Base-by-base conservation (phyloP, 345 rosid genomes). In the Gossypium turneri region DNA sequence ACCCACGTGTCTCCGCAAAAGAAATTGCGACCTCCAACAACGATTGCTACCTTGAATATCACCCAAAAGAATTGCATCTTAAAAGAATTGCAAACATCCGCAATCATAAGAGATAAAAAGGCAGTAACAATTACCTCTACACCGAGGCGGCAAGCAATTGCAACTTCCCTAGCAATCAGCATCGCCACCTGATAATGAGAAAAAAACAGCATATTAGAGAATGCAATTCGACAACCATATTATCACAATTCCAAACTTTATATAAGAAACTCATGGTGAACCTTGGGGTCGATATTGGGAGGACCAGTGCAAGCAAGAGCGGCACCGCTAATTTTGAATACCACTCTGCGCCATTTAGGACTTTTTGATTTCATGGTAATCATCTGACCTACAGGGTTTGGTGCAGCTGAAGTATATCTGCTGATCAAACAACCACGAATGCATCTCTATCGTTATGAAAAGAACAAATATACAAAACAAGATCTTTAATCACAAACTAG, bases 281-380 rank as follows among this genome's bases (percentile, higher is more conserved):
- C 97, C 98, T 92, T 88, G 4, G 97, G 94, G 72, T 94, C 97
- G 71, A 94, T 86, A 75, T 84, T 86, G 74, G 20, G 27, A 56
- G 60, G 92, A 80, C 90, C 88, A 68, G 84, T 82, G 67, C 92
- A 90, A 67, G 92, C 88, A 83, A 94, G 87, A 41, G 97, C 92
- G 70, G 90, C 88, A 25, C 96, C 98, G 70, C 97, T 94, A 76
- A 94, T 90, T 81, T 92, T 94, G 75, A 94, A 85, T 55, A 94
- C 87, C 45, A 94, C 97, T 84, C 97, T 90, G 66, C 88, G 85
- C 98, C 98, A 94, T 85, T 84, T 92, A 62, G 90, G 90, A 67
- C 72, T 84, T 69, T 88, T 90, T 13, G 88, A 55, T 72, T 90
- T 94, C 68, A 85, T 20, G 73, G 55, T 85, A 79, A 56, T 9